Conservation (phyloP, 75 land plant species). For the Adiantum capillusveneris region DNA sequence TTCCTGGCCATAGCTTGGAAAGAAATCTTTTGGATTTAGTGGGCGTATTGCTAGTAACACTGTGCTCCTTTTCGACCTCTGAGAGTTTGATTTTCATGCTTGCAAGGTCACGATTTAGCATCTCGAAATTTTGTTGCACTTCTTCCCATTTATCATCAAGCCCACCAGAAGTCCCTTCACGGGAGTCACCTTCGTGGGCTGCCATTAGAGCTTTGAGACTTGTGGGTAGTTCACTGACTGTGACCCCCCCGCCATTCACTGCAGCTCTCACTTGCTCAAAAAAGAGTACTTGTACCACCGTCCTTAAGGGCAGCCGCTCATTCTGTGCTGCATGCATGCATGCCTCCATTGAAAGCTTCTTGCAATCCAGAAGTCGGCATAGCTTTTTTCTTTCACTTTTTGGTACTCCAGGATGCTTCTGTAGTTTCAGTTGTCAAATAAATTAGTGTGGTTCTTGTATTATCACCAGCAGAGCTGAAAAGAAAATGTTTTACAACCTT, state of each 20-base stretch:
- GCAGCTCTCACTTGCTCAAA: slow-evolving; percentile 78
- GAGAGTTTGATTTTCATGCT: slow-evolving; percentile 34
- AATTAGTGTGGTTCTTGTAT: no score
- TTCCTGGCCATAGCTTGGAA: slow-evolving; percentile 48
- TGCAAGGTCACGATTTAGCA: slow-evolving; percentile 52
- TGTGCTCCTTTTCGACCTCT: slow-evolving; percentile 36
- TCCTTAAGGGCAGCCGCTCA: slow-evolving; percentile 63
- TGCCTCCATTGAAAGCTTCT: slow-evolving; percentile 68
- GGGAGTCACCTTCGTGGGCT: slow-evolving; percentile 36
- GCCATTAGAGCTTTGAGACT: slow-evolving; percentile 40
- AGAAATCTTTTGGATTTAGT: slow-evolving; percentile 47
- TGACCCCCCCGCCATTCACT: slow-evolving; percentile 34
- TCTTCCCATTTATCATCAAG: slow-evolving; percentile 65
- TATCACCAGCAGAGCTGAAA: no score
- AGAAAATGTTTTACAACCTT: no score
- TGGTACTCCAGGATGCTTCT: slow-evolving; percentile 75
- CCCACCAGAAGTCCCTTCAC: slow-evolving; percentile 44
- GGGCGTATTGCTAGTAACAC: slow-evolving; percentile 25
- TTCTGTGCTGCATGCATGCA: slow-evolving; percentile 82
- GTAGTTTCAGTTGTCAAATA: no score
- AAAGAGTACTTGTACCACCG: slow-evolving; percentile 81
- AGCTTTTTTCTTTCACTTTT: slow-evolving; percentile 68
- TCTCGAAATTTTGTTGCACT: slow-evolving; percentile 42
- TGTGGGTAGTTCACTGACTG: slow-evolving; percentile 38
- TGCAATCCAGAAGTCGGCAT: slow-evolving; percentile 76